Base-by-base conservation (phyloP, 495 filamentous ascomycete genomes). In the Alectoria sarmentosa region DNA sequence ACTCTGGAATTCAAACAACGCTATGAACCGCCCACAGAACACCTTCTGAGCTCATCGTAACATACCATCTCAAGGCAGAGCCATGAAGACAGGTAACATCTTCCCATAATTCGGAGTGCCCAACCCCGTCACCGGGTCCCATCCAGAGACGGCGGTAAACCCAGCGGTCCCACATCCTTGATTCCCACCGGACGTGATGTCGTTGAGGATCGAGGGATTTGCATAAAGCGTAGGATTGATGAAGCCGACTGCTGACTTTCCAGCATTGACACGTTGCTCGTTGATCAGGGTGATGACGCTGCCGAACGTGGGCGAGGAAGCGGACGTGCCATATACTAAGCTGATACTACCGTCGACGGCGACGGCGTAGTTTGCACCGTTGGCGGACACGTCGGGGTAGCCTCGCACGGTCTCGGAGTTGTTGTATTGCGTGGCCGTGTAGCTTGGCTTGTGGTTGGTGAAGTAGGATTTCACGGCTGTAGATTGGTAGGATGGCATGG, bases 321-420 rank as follows among this genome's bases (percentile, higher is more conserved):
- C 79, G 30, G 79, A 83, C 15, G 85, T 86, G 15, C 86, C 84
- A 19, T 80, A 81, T 48, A 81, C 71, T 7, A 76, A 70, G 6
- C 66, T 63, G 41, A 78, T 73, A 7, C 72, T 19, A 3, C 79
- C 80, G 30, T 69, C 66, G n/a, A 76, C 73, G 39, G 75, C 79
- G 49, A 83, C 75, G 26, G 76, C 69, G 58, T 87, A 79, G 58
- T 83, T 81, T 10, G 80, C 83, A 21, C 82, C 85, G 23, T 85
- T 77, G 32, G 86, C 86, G 6, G 82, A 71, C 26, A 90, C 79
- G 62, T 90, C 88, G 1, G 88, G 87, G 65, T 82, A 88, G 7
- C 78, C 87, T 26, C 88, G 80, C 0, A 84, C 84, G 10, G 77
- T 77, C 9, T 79, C 78, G 66, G 84, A 84, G 73, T 86, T 88